Conservation (phyloP, 2,329 filamentous ascomycete species). For the Aspergillus sergii region DNA sequence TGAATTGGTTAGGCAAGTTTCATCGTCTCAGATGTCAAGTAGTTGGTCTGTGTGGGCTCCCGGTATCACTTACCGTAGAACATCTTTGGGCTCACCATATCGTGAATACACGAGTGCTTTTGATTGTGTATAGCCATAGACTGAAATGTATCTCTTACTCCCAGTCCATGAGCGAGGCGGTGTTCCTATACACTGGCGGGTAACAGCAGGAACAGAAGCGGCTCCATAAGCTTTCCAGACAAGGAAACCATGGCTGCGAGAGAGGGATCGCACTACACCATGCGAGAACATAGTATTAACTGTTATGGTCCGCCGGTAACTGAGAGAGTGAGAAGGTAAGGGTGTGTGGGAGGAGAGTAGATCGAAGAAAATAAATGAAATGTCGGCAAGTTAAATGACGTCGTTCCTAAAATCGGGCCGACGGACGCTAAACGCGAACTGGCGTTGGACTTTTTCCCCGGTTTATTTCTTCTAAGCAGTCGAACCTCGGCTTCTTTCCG, state of each 20-base stretch:
- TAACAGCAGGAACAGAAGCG: conserved; percentile 13
- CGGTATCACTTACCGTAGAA: conserved; percentile 39
- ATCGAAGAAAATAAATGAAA: conserved; percentile 8
- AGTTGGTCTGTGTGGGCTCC: neutral
- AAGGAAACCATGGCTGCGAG: conserved; percentile 15
- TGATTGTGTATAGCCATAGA: conserved; percentile 54
- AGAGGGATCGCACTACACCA: conserved; percentile 24
- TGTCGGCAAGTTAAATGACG: conserved; percentile 20
- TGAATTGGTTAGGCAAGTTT: neutral
- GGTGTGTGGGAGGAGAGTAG: neutral
- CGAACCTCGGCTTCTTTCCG: neutral
- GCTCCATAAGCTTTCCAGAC: conserved; percentile 16
- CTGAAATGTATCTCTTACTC: conserved; percentile 44
- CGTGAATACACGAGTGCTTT: conserved; percentile 53
- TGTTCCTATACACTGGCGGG: conserved; percentile 16
- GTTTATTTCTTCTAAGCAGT: neutral
- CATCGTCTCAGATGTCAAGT: neutral
- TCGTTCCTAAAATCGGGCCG: conserved; percentile 25
- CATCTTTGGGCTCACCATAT: conserved; percentile 53
- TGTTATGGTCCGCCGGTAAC: neutral
- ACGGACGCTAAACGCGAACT: conserved; percentile 17
- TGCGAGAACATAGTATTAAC: conserved; percentile 32
- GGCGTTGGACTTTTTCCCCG: conserved; percentile 1
- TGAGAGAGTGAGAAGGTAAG: neutral
- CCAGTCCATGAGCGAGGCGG: conserved; percentile 18